Percentiles rank a stretch among this genome's conserved stretches.
phyloP scores from a whole-genome alignment of 1,284 basidiomycete genomes.

The Dichomitus squalens region DNA sequence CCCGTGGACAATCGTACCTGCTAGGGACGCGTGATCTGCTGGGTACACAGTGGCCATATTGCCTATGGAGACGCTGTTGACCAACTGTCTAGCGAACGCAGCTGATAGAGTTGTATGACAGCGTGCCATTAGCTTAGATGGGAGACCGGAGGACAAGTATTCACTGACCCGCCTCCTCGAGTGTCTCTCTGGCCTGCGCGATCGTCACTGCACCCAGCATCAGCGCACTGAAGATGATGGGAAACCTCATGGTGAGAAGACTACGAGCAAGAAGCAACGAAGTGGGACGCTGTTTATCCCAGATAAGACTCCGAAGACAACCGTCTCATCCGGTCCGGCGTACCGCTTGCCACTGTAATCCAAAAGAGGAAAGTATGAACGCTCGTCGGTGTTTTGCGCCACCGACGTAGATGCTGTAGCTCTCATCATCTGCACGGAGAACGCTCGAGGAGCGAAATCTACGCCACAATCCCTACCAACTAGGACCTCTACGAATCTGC shows the following conservation, averaged over 20 bases:
- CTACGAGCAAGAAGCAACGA: not conserved
- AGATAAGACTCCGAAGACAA: slow-evolving; percentile 1
- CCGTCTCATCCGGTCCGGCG: not conserved
- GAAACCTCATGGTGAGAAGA: not conserved
- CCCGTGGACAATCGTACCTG: slow-evolving; percentile 35
- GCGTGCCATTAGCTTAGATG: not conserved
- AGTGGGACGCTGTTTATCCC: not conserved
- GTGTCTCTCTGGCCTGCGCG: slow-evolving; percentile 25
- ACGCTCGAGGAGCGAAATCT: not conserved
- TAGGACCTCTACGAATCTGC: not conserved
- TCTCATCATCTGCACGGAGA: not conserved
- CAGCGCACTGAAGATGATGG: not conserved
- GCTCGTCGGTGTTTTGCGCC: slow-evolving; percentile 7
- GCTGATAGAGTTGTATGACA: slow-evolving; percentile 33
- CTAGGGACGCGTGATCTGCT: slow-evolving; percentile 39
- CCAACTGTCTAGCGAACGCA: slow-evolving; percentile 43
- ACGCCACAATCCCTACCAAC: slow-evolving; percentile 7
- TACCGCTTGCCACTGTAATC: slow-evolving; percentile 1
- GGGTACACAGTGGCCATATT: slow-evolving; percentile 56
- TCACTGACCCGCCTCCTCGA: slow-evolving; percentile 33
- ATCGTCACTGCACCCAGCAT: not conserved
- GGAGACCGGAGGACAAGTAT: no score
- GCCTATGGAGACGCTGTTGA: slow-evolving; percentile 43
- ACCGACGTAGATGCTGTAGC: not conserved
- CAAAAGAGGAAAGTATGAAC: slow-evolving; percentile 8